Base-by-base conservation (phyloP, 2,329 filamentous ascomycete species). In the Biscogniauxia marginata region DNA sequence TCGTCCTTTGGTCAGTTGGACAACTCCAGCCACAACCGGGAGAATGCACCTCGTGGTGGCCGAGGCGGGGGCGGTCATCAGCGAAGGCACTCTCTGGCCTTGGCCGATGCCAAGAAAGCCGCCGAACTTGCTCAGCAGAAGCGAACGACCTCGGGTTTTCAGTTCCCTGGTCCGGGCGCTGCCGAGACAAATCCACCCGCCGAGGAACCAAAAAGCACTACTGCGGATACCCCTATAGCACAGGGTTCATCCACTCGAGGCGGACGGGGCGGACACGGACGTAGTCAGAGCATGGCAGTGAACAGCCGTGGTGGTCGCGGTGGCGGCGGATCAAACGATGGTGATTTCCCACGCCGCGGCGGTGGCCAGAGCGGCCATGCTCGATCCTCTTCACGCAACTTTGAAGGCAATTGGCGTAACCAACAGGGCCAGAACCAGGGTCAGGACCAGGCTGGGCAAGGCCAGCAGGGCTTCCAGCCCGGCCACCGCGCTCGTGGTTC, bases 401-500 rank as follows among this genome's bases (percentile, higher is more conserved):
- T 98, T 70, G 95, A 99, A 65, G 88, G 93, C 67, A 99, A 99
- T 76, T 99, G 95, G 95, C 90, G 95, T 67, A 96, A 92, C 69
- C 93, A 67, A 49, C 64, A 90, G 65, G 69, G 69, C 63, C 80
- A 83, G 63, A 81, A 82, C 67, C 87, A 91, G 74, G 85, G 86
- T 63, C 89, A 91, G 71, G 87, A 88, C 53, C 77, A 79, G 66
- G 52, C 71, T 45, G 71, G 67, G 53, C 71, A 69, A 55, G 81
- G 80, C 67, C 87, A 84, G 72, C 84, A 85, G 71, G 84, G 84
- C 53, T 98, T 98, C 80, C 93, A 97, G 74, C 93, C 93, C 34
- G 91, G 93, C 46, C 95, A 99, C 74, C 91, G 95, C 60, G 78
- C 86, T 63, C 91, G 95, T 56, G 87, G 83, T 61, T 98, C 93